These are phyloP conservation scores for Abelmoschus esculentus DNA, from an alignment of 345 rosid genomes.

Conservation along the genomic window DNA sequence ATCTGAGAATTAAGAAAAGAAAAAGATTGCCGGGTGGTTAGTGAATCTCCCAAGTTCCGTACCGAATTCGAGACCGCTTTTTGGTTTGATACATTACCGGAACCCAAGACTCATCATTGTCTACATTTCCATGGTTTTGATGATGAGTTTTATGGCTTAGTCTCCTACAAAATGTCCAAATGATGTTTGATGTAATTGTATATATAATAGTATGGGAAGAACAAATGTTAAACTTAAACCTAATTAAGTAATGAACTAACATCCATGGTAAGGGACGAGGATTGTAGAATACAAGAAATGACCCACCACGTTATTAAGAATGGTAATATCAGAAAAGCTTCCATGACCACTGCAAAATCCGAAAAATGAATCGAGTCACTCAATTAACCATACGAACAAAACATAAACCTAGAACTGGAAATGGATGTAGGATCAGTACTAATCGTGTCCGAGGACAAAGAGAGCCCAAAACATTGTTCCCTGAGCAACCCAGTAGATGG, in stretches of 20 bases:
- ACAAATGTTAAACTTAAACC: background rate
- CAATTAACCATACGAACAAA: background rate
- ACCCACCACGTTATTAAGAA: conserved; percentile 51
- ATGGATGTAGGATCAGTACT: conserved; percentile 15
- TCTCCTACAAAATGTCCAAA: conserved; percentile 40
- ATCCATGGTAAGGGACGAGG: conserved; percentile 85
- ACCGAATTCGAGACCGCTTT: too few relatives aligned
- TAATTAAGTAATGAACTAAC: conserved; percentile 27
- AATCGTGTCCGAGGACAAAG: conserved; percentile 85
- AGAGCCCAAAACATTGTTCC: conserved; percentile 87
- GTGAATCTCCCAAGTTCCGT: too few relatives aligned
- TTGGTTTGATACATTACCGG: too few relatives aligned
- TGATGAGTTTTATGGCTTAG: conserved; percentile 84
- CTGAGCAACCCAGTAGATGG: conserved; percentile 64
- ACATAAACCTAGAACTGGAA: background rate
- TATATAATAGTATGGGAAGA: background rate
- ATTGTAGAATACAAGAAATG: conserved; percentile 69
- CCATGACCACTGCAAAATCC: conserved; percentile 65
- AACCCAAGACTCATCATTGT: conserved; percentile 31
- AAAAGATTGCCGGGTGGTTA: background rate
- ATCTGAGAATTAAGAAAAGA: conserved; percentile 25
- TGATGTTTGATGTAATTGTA: background rate
- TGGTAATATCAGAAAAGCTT: conserved; percentile 59
- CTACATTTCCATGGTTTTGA: conserved; percentile 84
- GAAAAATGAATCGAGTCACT: background rate